Base-by-base conservation (phyloP, 768 basidiomycete species). In the Amanita polypyramis region DNA sequence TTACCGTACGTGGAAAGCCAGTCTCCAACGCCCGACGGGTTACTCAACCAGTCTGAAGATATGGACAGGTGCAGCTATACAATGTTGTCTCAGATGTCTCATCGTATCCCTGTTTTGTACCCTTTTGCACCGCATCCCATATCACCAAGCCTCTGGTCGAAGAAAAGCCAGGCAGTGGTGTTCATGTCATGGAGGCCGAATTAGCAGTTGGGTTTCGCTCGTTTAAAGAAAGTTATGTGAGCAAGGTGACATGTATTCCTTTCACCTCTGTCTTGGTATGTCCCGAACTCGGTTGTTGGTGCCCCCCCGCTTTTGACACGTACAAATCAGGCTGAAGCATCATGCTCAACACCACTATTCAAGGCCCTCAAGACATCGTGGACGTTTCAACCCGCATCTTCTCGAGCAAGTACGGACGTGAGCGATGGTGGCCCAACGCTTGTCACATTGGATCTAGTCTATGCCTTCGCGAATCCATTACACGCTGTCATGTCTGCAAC, bases 191-290 rank as follows among this genome's bases (percentile, higher is more conserved):
- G 68, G 79, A 91, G 34, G 93, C 85, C 5, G 91, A 97, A 61
- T 68, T 98, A 55, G 79, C 80, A 2, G 85, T 95, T 29, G 90
- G 90, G 6, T 98, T 97, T 62, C 76, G 93, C 54, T 74, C 80
- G 14, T 85, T 96, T 59, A 72, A 76, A 53, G 95, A 98, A 65
- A 83, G 78, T 64, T 99, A 96, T 63, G 70, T 85, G 43, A 93
- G 90, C 61, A 70, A 70, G 34, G 94, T 99, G 47, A 83, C 80
- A 12, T 90, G 90, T 57, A 70, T 67, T 38, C 93, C 92, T 9
- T 75, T 74, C 54, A 75, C 85, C 58, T 82, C 75, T 8, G 94
- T 99, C 19, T 70, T 85, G 69, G 95, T 90, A 56, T 52, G 77
- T 12, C 43, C 44, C 20, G 37, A 50, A 17, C n/a, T 43, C 7